A percentile compares a stretch with the other conserved stretches of the same genome.
phyloP scores from a whole-genome alignment of 345 rosid genomes.

The Pugionium dolabratum region DNA sequence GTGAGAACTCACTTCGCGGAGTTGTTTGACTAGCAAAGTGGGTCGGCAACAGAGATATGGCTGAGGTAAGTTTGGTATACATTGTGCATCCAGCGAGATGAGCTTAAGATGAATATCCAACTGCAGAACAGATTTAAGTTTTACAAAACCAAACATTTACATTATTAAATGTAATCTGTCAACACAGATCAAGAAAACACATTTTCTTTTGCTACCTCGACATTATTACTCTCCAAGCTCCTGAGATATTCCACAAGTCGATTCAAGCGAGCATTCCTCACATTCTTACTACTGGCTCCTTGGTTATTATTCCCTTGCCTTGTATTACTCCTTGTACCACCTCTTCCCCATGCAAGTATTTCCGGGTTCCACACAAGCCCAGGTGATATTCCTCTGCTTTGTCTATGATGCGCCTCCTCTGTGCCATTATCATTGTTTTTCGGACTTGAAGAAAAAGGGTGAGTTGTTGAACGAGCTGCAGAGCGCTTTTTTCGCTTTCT shows the following conservation, averaged over 20 bases:
- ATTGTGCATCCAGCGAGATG: slow-evolving; percentile 57
- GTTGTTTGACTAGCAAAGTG: slow-evolving; percentile 62
- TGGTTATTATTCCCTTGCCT: slow-evolving; percentile 65
- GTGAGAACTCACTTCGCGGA: slow-evolving; percentile 64
- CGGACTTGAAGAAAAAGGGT: slow-evolving; percentile 61
- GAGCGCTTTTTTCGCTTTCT: slow-evolving; percentile 57
- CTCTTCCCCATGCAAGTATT: slow-evolving; percentile 90
- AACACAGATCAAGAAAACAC: slow-evolving; percentile 10
- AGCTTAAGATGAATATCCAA: slow-evolving; percentile 69
- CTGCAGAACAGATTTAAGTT: slow-evolving; percentile 46
- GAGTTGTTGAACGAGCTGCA: slow-evolving; percentile 43
- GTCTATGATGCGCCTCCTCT: slow-evolving; percentile 51
- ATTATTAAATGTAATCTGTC: not conserved
- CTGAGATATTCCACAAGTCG: slow-evolving; percentile 73
- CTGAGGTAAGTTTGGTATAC: slow-evolving; percentile 59
- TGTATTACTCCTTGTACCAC: slow-evolving; percentile 81
- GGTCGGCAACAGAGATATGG: slow-evolving; percentile 74
- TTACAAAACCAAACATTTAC: slow-evolving; percentile 4
- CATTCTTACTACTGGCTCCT: slow-evolving; percentile 53
- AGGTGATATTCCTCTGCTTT: slow-evolving; percentile 66
- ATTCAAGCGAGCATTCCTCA: slow-evolving; percentile 63
- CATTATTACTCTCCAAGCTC: slow-evolving; percentile 54
- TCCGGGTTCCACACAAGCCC: slow-evolving; percentile 74
- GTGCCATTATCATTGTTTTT: slow-evolving; percentile 59
- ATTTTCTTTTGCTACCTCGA: slow-evolving; percentile 55